Evolutionary conservation across 2,329 filamentous ascomycete species (phyloP), one percentile per base, ranked within the genome.

Genomic region (Talaromyces sp.): DNA sequence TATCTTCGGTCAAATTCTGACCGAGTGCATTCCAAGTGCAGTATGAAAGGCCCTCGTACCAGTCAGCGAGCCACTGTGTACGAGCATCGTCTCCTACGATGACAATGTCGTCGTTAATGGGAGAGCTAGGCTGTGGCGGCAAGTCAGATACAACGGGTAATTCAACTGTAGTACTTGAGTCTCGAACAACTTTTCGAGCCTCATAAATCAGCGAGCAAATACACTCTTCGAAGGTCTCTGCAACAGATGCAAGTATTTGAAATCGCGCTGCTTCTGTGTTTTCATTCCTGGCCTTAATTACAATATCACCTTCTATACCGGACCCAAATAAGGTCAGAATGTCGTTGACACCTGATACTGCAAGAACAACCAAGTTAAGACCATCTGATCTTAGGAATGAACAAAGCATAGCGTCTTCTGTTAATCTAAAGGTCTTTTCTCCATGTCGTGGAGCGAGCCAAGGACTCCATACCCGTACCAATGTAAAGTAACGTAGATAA

Each of bases 21-120:
- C 95, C 95, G 0, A 99, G 82, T 0, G 89, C 90, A 73, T 98
- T 99, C 95, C 95, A 99, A 0, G 95, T 99, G 75, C 95, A 99
- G 74, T 95, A 99, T 0, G 93, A 91, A 43, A 99, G 81, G 0
- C 93, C 92, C 75, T 98, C 95, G 73, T 93, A 93, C 93, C 93
- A 97, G 66, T 91, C 87, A 68, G 95, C 88, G 58, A 91, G 80
- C 92, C 92, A 97, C 73, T 81, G 77, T 13, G 72, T 70, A 80
- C 78, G 67, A 7, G 71, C 70, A 45, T 65, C 79, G 72, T 69
- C 85, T 75, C 63, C 81, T 71, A 69, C 77, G 77, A 77, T 33
- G 2, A 78, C 74, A 7, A 72, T 67, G 66, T 86, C 83, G 71
- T 77, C 76, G 15, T 77, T 77, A 1, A 67, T 65, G 1, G 78